Base-by-base conservation (phyloP, 169 alveolate species). In the Condylostoma magnum region DNA sequence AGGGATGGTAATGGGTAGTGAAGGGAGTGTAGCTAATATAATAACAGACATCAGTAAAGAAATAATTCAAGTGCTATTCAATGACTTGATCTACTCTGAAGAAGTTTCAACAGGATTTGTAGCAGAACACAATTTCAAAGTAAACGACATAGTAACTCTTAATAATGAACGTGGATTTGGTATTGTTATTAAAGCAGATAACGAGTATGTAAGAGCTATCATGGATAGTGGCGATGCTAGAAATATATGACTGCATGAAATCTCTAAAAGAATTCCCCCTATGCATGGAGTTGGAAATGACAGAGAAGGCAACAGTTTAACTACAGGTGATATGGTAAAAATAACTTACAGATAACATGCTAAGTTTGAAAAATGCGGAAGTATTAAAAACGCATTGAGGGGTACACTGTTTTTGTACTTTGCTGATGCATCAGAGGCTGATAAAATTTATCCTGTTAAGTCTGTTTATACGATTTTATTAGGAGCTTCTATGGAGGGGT, bases 1-100 rank as follows among this genome's bases (percentile, higher is more conserved):
- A 33, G 94, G 94, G 15, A 71, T 89, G n/a, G 74, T 89, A 12
- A 66, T 79, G 1, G 46, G 55, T 47, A 31, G 52, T 25, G 53
- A 54, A 18, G 85, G 69, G 15, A 58, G 55, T 34, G 48, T 65
- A 18, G 79, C 82, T 12, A 63, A 66, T 30, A 53, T 84, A 2
- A 76, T 82, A 56, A 69, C 80, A n/a, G 88, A 79, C 44, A 52
- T 69, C 34, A 55, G 73, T 37, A 69, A 80, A 47, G 80, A 76
- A 5, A 81, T 79, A 53, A 72, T 82, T 53, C 55, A 15, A 28
- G 85, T 71, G 1, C 70, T 75, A n/a, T 54, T 75, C 37, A 77
- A 73, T 47, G 75, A 84, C 55, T 76, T 82, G 43, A 77, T 80
- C 22, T 76, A 84, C 15, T 74, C 77, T 28, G 67, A 52, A n/a